A percentile compares a stretch with the other conserved stretches of the same genome.
Conservation (phyloP, 2,329 filamentous ascomycete genomes). For the Hypoxylon sp. region DNA sequence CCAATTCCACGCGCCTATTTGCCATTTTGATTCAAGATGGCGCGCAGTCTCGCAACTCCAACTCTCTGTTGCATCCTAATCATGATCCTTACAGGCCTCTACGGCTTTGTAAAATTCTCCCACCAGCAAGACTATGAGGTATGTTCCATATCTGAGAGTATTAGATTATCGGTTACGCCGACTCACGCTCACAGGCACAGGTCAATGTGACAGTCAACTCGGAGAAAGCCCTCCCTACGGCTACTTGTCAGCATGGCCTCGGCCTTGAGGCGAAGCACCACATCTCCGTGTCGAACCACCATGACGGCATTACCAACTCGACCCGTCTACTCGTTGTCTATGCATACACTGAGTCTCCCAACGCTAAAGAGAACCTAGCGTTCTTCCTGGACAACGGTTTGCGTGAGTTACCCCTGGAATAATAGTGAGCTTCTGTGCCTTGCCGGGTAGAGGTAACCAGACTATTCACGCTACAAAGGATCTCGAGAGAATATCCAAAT, state of each 20-base stretch:
- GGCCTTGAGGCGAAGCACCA: neutral
- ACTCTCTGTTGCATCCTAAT: constrained; percentile 18
- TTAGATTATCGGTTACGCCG: neutral
- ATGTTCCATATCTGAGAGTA: constrained; percentile 3
- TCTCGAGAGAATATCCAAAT: neutral
- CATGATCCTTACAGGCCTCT: constrained; percentile 23
- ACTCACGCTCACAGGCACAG: constrained; percentile 18
- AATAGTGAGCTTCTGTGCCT: neutral
- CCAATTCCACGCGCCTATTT: too few species aligned
- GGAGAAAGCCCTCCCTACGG: neutral
- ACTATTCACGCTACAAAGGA: neutral
- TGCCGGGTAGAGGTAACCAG: neutral
- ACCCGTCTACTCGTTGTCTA: constrained; percentile 53
- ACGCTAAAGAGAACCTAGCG: constrained; percentile 52
- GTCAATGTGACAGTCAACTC: neutral
- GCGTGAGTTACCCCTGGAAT: constrained; percentile 32
- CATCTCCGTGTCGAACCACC: neutral
- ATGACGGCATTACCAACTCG: neutral
- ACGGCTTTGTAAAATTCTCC: constrained; percentile 28
- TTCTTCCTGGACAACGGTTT: constrained; percentile 57
- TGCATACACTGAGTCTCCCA: constrained; percentile 54
- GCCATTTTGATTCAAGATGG: too few species aligned
- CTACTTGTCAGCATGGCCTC: neutral
- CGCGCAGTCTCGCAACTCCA: too few species aligned
- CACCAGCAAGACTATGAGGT: constrained; percentile 8